phyloP scores from a whole-genome alignment of 1,284 basidiomycete genomes.

The Coniferiporia sulphurascens region DNA sequence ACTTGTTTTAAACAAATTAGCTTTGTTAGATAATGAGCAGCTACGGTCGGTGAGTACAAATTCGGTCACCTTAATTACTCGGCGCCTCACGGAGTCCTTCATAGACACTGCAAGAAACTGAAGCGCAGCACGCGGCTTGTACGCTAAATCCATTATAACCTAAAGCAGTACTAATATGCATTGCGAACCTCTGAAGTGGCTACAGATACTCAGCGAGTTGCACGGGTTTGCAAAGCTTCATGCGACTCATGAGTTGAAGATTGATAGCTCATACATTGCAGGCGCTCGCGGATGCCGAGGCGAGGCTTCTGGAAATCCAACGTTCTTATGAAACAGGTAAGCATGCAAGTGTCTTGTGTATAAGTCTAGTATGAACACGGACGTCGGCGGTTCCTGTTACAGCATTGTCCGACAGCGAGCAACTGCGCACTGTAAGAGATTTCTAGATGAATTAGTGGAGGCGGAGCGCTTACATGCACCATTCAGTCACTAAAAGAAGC shows the following conservation, averaged over 20 bases:
- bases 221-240: not conserved
- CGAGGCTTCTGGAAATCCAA: no score
- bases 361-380: no score
- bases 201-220: not conserved
- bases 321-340: no score
- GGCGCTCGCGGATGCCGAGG: not conserved
- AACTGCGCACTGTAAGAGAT: no score
- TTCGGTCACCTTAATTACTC: not conserved
- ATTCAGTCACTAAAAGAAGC: no score
- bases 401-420: no score
- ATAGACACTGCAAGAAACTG: not conserved
- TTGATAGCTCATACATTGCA: not conserved
- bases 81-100: not conserved
- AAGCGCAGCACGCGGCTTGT: not conserved
- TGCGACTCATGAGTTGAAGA: not conserved
- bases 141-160: not conserved
- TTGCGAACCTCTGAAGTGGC: not conserved
- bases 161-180: no score
- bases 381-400: no score
- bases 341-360: no score
- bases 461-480: no score
- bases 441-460: no score
- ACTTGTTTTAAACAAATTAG: not conserved
- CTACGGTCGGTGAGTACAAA: not conserved
- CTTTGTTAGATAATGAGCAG: constrained; percentile 3